Base-by-base conservation (phyloP, 2,329 filamentous ascomycete species). In the Cytospora paraplurivora region DNA sequence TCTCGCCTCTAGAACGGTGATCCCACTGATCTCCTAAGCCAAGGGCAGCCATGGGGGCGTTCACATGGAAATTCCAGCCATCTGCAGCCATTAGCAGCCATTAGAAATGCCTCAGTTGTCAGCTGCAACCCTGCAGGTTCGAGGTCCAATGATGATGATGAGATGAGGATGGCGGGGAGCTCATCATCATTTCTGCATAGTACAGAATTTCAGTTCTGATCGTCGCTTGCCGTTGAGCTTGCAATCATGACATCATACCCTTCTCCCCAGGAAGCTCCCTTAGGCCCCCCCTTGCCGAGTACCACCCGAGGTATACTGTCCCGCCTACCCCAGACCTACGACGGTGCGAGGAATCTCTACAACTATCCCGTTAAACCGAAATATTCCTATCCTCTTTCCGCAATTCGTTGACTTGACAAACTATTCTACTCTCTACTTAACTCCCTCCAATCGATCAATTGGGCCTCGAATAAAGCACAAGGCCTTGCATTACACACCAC, bases 191-290 rank as follows among this genome's bases (percentile, higher is more conserved):
- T 4, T 27, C 27, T 27, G n/a, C n/a, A n/a, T n/a, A n/a, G n/a
- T n/a, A 27, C 27, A 27, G 27, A 27, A 27, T 27, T 27, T 15
- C 12, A 32, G 27, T 27, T 27, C 27, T 27, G n/a, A 15, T 38
- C 53, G 51, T 63, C 62, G 47, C 51, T 44, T 7, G 19, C 11
- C 52, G 12, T n/a, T 34, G 27, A 34, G 38, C 38, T 38, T 41
- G 51, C 61, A 53, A 57, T 61, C 19, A 66, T 66, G 64, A 66
- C 61, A 61, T 66, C 64, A 66, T 60, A 47, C 12, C n/a, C 37
- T 21, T 37, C 50, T 3, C 27, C 27, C 19, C 44, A 47, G n/a
- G 44, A 7, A 47, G 44, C n/a, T 47, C n/a, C n/a, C 44, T 8
- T 44, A 19, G 21, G 44, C 44, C 13, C 54, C 44, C 37, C 53